phyloP scores from a whole-genome alignment of 139 green algal genomes.

The Chlorella sorokiniana region DNA sequence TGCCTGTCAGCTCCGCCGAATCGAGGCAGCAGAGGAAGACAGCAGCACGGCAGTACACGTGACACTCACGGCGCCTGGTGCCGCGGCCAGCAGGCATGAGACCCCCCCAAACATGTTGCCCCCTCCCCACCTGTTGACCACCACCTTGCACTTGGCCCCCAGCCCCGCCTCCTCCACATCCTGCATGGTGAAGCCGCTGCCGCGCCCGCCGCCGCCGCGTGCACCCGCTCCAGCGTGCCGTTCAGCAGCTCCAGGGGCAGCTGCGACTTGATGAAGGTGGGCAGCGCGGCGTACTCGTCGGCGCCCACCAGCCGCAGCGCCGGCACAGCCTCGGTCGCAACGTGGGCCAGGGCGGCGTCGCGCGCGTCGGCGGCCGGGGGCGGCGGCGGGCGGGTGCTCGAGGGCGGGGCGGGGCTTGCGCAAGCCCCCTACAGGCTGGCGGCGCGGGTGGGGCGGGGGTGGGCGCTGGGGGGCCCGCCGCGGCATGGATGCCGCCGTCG shows the following conservation, averaged over 20 bases:
- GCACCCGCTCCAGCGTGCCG: slow-evolving; percentile 2
- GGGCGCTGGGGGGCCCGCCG: background rate
- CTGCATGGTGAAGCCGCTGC: slow-evolving; percentile 31
- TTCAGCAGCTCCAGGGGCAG: slow-evolving; percentile 40
- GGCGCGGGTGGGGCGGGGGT: no score
- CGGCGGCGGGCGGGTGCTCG: background rate
- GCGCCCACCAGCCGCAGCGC: slow-evolving; percentile 9
- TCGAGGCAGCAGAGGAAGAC: no score
- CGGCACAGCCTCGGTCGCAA: slow-evolving; percentile 4
- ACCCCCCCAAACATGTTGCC: no score
- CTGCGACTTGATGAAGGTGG: slow-evolving; percentile 38
- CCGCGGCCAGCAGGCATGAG: no score
- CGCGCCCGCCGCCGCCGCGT: slow-evolving; percentile 1
- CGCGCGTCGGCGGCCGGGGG: background rate
- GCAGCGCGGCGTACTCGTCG: slow-evolving; percentile 24
- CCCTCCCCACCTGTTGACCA: slow-evolving; percentile 33
- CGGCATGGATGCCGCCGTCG: background rate
- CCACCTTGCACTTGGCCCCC: slow-evolving; percentile 39
- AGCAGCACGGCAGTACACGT: no score
- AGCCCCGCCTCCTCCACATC: slow-evolving; percentile 31
- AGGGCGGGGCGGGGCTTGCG: no score
- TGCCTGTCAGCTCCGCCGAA: background rate
- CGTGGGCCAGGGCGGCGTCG: background rate
- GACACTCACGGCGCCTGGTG: no score
- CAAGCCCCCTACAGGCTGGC: no score